phyloP scores from a whole-genome alignment of 768 basidiomycete genomes.

The Strobilomyces dryophilus region DNA sequence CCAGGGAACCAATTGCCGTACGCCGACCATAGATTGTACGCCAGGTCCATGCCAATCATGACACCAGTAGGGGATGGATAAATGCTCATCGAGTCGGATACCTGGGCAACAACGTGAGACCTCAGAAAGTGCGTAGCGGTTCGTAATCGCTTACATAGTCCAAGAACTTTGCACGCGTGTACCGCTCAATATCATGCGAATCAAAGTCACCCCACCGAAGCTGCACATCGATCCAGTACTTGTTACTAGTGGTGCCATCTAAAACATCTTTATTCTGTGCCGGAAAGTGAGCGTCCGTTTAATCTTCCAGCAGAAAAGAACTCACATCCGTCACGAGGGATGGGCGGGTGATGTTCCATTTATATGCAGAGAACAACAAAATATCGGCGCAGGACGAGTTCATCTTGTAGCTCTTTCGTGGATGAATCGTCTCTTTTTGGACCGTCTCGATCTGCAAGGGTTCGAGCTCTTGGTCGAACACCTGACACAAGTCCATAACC shows the following conservation, averaged over 20 bases:
- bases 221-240: constrained; percentile 98
- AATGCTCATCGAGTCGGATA: constrained; percentile 97
- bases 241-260: constrained; percentile 97
- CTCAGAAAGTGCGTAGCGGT: not conserved
- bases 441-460: constrained; percentile 98
- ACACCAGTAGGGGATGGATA: constrained; percentile 99
- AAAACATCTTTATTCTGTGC: constrained; percentile 84
- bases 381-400: constrained; percentile 99
- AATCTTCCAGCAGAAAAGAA: constrained; percentile 1
- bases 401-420: constrained; percentile 99
- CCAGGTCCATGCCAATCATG: constrained; percentile 98
- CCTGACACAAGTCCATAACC: constrained; percentile 96
- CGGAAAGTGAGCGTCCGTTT: constrained; percentile 8
- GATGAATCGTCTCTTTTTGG: constrained; percentile 99
- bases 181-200: constrained; percentile 97
- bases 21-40: constrained; percentile 97
- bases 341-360: constrained; percentile 98
- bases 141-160: constrained; percentile 67
- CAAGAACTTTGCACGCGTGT: constrained; percentile 97
- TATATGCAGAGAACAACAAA: constrained; percentile 92
- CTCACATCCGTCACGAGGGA: constrained; percentile 90
- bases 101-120: constrained; percentile 37
- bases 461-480: constrained; percentile 98
- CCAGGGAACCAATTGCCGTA: constrained; percentile 99
- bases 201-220: constrained; percentile 98